These are phyloP conservation scores for Pseudozyma sp. DNA, from an alignment of 1,284 basidiomycete genomes.

Conservation along the genomic window DNA sequence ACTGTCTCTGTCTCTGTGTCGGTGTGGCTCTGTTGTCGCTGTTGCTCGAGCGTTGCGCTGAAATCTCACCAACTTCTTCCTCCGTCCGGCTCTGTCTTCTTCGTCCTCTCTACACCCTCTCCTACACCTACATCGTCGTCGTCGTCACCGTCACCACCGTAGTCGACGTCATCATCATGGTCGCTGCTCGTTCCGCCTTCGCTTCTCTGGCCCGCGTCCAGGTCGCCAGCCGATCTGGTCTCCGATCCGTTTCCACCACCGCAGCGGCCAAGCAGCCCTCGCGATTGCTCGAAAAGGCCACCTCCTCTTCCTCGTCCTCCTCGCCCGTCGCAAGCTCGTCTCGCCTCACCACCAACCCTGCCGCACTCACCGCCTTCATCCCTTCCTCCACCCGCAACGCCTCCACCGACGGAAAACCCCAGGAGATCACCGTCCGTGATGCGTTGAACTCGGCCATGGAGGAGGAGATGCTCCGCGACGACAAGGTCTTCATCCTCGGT, in stretches of 20 bases:
- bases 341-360: conserved; percentile 47
- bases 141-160: neutral
- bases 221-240: conserved; percentile 25
- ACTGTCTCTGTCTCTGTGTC: conserved; percentile 7
- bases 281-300: conserved; percentile 37
- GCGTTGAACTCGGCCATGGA: conserved; percentile 98
- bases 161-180: conserved; percentile 24
- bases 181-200: conserved; percentile 46
- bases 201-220: conserved; percentile 49
- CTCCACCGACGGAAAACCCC: conserved; percentile 53
- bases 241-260: conserved; percentile 41
- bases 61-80: conserved; percentile 10
- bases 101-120: conserved; percentile 1
- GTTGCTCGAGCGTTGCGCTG: neutral
- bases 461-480: conserved; percentile 98
- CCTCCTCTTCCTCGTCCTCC: conserved; percentile 2
- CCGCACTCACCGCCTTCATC: conserved; percentile 48
- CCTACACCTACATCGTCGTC: neutral
- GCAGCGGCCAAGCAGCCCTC: conserved; percentile 48
- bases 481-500: conserved; percentile 93
- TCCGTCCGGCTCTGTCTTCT: conserved; percentile 3
- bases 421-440: conserved; percentile 95
- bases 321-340: conserved; percentile 45
- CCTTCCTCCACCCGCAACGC: conserved; percentile 52
- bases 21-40: neutral